Evolutionary conservation across 345 rosid genomes (phyloP).

Genomic region (Citrus maxima): DNA sequence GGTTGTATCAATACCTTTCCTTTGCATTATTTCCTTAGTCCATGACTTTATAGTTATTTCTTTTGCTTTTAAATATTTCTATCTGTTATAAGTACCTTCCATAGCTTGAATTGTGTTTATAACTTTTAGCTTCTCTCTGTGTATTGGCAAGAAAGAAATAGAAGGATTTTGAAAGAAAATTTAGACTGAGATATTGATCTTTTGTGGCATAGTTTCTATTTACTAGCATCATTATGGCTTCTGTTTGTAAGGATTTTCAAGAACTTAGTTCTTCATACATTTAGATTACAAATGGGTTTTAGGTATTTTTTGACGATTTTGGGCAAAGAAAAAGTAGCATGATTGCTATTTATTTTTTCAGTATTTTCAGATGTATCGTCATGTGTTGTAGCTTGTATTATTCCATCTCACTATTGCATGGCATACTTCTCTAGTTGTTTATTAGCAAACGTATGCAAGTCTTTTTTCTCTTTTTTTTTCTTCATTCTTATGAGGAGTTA

Average conservation of each 20-base stretch:
- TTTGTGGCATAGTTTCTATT: background rate
- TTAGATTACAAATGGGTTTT: background rate
- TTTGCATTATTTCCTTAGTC: background rate
- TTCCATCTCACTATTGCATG: background rate
- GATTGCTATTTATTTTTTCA: background rate
- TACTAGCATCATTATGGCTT: background rate
- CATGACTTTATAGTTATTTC: background rate
- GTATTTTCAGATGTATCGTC: background rate
- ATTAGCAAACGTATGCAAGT: background rate
- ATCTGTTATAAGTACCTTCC: background rate
- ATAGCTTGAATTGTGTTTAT: background rate
- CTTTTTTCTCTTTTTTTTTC: background rate
- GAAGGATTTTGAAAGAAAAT: background rate
- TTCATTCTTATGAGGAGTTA: background rate
- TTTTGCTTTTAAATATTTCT: background rate
- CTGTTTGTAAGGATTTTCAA: background rate
- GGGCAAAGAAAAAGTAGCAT: background rate
- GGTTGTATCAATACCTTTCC: background rate
- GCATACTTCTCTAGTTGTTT: background rate
- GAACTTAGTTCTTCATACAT: background rate
- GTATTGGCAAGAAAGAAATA: background rate
- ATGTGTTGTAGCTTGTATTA: background rate
- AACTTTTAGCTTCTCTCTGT: background rate
- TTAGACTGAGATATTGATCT: background rate
- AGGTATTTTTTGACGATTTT: no score